A percentile compares a stretch with the other conserved stretches of the same genome.
phyloP scores from a whole-genome alignment of 768 basidiomycete species.

The Boletus barrowsii region DNA sequence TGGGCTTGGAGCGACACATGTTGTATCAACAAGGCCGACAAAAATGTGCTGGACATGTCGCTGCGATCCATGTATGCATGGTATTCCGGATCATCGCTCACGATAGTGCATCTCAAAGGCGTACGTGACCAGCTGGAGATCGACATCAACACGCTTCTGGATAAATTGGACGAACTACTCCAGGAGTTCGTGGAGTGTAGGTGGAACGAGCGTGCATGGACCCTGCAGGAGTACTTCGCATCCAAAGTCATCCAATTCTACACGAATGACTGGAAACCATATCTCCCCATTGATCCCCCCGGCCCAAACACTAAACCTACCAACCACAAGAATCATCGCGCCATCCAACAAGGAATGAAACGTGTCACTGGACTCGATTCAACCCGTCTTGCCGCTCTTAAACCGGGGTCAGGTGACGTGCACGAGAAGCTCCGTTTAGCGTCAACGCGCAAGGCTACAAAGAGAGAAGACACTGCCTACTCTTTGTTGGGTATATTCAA shows the following conservation, averaged over 20 bases:
- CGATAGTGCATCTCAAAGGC: slow-evolving; percentile 21
- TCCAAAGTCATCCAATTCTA: slow-evolving; percentile 22
- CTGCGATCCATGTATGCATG: slow-evolving; percentile 27
- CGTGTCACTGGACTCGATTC: slow-evolving; percentile 10
- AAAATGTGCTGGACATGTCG: slow-evolving; percentile 11
- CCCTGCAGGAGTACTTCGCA: slow-evolving; percentile 23
- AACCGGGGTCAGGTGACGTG: slow-evolving; percentile 4
- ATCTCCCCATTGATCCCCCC: slow-evolving; percentile 1
- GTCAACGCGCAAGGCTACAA: slow-evolving; percentile 16
- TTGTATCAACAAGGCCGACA: slow-evolving; percentile 25
- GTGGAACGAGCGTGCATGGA: slow-evolving; percentile 27
- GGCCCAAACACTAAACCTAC: background rate
- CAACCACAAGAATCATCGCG: slow-evolving; percentile 10
- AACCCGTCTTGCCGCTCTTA: background rate
- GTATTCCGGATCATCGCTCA: slow-evolving; percentile 25
- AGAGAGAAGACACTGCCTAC: slow-evolving; percentile 24
- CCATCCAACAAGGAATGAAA: slow-evolving; percentile 16
- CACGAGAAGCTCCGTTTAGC: slow-evolving; percentile 23
- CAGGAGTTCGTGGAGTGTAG: slow-evolving; percentile 6
- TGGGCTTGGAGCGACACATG: slow-evolving; percentile 27
- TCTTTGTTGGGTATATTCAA: slow-evolving; percentile 24
- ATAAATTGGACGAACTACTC: background rate
- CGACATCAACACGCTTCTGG: background rate
- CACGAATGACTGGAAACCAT: slow-evolving; percentile 21
- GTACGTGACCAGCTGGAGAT: slow-evolving; percentile 3